A percentile compares a stretch with the other conserved stretches of the same genome.
These are phyloP conservation scores for Bauhinia variegata DNA, from an alignment of 306 rosid species.

Conservation along the genomic window DNA sequence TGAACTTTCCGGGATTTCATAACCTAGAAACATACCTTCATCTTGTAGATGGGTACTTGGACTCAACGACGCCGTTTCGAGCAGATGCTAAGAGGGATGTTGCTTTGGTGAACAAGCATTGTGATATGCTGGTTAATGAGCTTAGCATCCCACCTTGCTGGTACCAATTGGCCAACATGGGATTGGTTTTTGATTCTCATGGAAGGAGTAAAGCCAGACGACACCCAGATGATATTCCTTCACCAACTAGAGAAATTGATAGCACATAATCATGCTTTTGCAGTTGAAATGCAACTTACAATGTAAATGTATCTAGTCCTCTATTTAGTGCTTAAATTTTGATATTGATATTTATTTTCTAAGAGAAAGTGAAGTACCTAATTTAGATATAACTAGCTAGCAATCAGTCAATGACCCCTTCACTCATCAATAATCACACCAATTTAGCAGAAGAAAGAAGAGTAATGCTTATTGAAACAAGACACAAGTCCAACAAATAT, in stretches of 20 bases:
- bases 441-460: too few relatives aligned
- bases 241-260: slow-evolving; percentile 44
- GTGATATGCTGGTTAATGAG: slow-evolving; percentile 65
- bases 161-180: slow-evolving; percentile 68
- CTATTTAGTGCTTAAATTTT: too few relatives aligned
- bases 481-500: too few relatives aligned
- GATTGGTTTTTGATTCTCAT: slow-evolving; percentile 56
- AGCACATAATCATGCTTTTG: slow-evolving; percentile 33
- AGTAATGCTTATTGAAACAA: too few relatives aligned
- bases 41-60: slow-evolving; percentile 62
- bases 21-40: slow-evolving; percentile 72
- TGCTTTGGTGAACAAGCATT: slow-evolving; percentile 68
- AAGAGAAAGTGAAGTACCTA: too few relatives aligned
- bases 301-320: slow-evolving; percentile 15
- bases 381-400: too few relatives aligned
- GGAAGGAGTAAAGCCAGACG: slow-evolving; percentile 74
- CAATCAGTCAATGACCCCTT: too few relatives aligned
- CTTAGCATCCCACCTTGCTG: slow-evolving; percentile 64
- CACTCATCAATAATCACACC: too few relatives aligned
- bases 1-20: slow-evolving; percentile 56
- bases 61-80: slow-evolving; percentile 37
- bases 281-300: slow-evolving; percentile 23
- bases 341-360: too few relatives aligned
- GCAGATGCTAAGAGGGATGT: slow-evolving; percentile 63
- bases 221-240: slow-evolving; percentile 70